A percentile compares a stretch with the other conserved stretches of the same genome.
Evolutionary conservation across 805 yeast species (phyloP).

Genomic region (Nakazawaea pomicola): DNA sequence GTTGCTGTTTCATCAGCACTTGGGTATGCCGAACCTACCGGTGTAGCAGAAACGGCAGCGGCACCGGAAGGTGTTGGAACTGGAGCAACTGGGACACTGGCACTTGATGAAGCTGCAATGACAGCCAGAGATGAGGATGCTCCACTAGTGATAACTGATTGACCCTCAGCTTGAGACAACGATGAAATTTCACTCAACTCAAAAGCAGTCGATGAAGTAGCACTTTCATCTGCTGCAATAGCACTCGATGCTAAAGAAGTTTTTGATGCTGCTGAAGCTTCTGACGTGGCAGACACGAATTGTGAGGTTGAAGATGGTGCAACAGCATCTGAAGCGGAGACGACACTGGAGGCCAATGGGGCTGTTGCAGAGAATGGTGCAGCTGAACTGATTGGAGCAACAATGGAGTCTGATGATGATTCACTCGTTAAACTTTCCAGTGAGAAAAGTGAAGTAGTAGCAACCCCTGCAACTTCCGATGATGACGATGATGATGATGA

Average conservation of each 20-base stretch:
- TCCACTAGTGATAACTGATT: not conserved
- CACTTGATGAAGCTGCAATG: not conserved
- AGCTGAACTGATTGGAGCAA: not conserved
- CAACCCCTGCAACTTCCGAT: not conserved
- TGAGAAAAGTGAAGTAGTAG: too few species aligned
- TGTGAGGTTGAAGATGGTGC: constrained; percentile 9
- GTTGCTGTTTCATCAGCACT: not conserved
- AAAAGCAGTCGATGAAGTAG: too few species aligned
- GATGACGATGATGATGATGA: not conserved
- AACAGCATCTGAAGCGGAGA: not conserved
- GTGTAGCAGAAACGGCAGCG: not conserved
- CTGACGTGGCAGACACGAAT: too few species aligned
- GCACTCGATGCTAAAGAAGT: too few species aligned
- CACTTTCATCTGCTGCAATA: too few species aligned
- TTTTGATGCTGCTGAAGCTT: too few species aligned
- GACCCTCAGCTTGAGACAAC: too few species aligned
- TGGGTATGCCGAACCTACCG: not conserved
- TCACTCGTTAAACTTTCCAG: not conserved
- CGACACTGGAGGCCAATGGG: not conserved
- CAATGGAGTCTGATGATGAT: not conserved
- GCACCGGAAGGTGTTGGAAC: not conserved
- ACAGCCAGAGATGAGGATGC: not conserved
- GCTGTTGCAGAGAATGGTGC: not conserved
- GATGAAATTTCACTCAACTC: too few species aligned
- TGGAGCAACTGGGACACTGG: too few species aligned